phyloP scores from a whole-genome alignment of 2,329 filamentous ascomycete genomes.

The Ophiostoma sp. region DNA sequence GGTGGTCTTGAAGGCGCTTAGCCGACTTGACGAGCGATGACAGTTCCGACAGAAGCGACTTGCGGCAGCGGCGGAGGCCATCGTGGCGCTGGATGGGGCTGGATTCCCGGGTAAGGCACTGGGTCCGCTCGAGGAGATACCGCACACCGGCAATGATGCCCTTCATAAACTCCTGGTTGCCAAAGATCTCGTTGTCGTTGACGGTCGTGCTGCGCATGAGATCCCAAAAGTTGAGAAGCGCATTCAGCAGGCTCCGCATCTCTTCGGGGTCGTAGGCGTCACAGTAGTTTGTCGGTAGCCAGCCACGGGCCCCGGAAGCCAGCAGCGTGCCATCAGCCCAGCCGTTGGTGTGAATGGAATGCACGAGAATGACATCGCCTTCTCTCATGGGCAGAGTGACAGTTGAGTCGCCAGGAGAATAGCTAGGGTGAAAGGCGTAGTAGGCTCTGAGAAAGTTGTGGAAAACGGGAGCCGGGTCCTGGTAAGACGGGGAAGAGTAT shows the following conservation, averaged over 20 bases:
- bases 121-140: constrained; percentile 78
- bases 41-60: constrained; percentile 81
- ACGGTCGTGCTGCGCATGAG: constrained; percentile 71
- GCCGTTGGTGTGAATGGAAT: constrained; percentile 95
- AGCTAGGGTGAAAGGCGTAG: constrained; percentile 81
- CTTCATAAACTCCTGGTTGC: constrained; percentile 89
- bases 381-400: constrained; percentile 84
- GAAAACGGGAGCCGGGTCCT: constrained; percentile 61
- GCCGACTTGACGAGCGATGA: constrained; percentile 84
- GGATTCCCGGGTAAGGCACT: constrained; percentile 81
- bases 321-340: constrained; percentile 96
- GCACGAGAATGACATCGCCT: constrained; percentile 87
- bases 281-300: constrained; percentile 98
- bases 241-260: constrained; percentile 78
- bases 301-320: constrained; percentile 78
- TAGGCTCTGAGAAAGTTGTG: constrained; percentile 94
- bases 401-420: constrained; percentile 71
- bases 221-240: constrained; percentile 89
- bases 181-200: constrained; percentile 71
- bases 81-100: constrained; percentile 69
- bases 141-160: constrained; percentile 90
- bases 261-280: constrained; percentile 86
- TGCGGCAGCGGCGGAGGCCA: constrained; percentile 70
- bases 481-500: constrained; percentile 35
- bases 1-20: constrained; percentile 74